Base-by-base conservation (phyloP, 371 early-diverging fungal genomes). In the Entomophthora muscae region DNA sequence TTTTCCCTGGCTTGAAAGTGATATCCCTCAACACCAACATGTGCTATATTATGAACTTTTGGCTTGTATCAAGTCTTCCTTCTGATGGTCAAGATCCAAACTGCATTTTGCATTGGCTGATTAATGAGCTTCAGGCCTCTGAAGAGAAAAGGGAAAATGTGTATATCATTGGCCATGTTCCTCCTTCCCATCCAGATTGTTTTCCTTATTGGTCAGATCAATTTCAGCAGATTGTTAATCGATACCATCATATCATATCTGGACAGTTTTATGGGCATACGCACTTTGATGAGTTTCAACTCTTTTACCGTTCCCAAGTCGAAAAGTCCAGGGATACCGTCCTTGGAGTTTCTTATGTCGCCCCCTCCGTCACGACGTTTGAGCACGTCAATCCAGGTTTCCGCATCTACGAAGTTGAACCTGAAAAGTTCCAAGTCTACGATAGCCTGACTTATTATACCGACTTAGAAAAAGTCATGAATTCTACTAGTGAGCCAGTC, bases 221-320 rank as follows among this genome's bases (percentile, higher is more conserved):
- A 21, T 67, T 59, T 23, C 57, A 52, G 10, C 61, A 65, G 52
- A 67, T 67, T 17, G 52, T 65, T 13, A 54, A 55, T 5, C 30
- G 66, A 13, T 67, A 61, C 42, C 29, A 65, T 1, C 33, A 67
- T 52, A 61, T 52, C 12, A 65, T 67, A 26, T 28, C 23, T 10
- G 53, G 53, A 3, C 67, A 67, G 52, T 67, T 67, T 33, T 67
- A 62, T 29, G 67, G 67, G 3, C 67, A 67, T 53, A 61, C 65
- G 28, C 67, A 67, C 28, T 51, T 27, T 23, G 67, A 67, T 30
- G 53, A 65, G 51, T 67, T 65, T 30, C 60, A 65, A 32, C 23
- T 67, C 5, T 53, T 54, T 28, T 67, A 67, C 52, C 30, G 60
- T 29, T 26, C 24, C 23, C n/a, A 5, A 10, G 31, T 3, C n/a